Percentiles rank a stretch among this genome's conserved stretches.
These are phyloP conservation scores for Schizonepeta tenuifolia DNA, from an alignment of 257 asterid species.

Conservation along the genomic window DNA sequence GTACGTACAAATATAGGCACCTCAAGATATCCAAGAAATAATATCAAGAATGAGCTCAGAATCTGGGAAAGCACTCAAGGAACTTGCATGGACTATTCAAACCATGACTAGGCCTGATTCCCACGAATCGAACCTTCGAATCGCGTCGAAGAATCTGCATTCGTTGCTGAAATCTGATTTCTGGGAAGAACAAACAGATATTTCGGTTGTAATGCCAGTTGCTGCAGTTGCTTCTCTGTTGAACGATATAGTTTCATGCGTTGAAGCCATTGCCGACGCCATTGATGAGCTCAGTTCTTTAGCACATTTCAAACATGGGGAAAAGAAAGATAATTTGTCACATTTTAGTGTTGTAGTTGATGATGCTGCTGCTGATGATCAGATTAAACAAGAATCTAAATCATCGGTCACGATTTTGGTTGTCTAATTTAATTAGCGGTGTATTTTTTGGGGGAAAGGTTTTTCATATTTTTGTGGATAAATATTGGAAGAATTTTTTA, in stretches of 20 bases:
- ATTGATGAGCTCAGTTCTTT: constrained; percentile 62
- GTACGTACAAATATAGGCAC: constrained; percentile 43
- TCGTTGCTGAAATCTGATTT: constrained; percentile 51
- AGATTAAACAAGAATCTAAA: constrained; percentile 19
- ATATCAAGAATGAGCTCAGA: constrained; percentile 58
- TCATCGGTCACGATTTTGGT: constrained; percentile 20
- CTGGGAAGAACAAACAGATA: constrained; percentile 39
- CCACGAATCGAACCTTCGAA: constrained; percentile 45
- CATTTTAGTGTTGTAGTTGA: constrained; percentile 34
- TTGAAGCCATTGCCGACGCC: constrained; percentile 55
- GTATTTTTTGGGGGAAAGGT: neutral
- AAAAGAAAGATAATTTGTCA: constrained; percentile 6
- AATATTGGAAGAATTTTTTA: neutral
- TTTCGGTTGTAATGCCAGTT: constrained; percentile 48
- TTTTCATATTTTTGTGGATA: neutral
- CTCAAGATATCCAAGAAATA: constrained; percentile 42
- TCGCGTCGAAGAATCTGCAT: constrained; percentile 47
- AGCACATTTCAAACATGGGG: constrained; percentile 50
- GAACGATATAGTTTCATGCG: constrained; percentile 47
- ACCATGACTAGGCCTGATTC: constrained; percentile 54
- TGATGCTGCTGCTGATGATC: neutral
- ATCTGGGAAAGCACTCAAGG: constrained; percentile 65
- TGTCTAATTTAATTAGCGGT: neutral
- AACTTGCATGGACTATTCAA: constrained; percentile 48
- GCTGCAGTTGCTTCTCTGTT: constrained; percentile 65